These are phyloP conservation scores for Barnettozyma sp. DNA, from an alignment of 805 yeast species.

Conservation along the genomic window DNA sequence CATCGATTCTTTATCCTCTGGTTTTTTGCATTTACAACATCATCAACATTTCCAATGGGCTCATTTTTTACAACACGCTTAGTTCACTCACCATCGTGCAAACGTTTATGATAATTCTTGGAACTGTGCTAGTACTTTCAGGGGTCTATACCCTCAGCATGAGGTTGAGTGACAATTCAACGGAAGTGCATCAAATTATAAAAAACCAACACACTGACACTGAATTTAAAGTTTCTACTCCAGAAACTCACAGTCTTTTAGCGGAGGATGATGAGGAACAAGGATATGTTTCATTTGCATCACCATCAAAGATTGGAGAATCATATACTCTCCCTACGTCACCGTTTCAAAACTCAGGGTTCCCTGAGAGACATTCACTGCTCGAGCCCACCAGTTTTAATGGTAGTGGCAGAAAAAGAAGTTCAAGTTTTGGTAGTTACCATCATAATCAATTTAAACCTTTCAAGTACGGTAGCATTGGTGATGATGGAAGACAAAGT, in stretches of 20 bases:
- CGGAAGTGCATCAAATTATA: no score
- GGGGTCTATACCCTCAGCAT: conserved; percentile 72
- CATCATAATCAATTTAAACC: conserved; percentile 6
- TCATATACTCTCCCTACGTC: conserved; percentile 11
- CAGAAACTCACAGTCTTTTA: conserved; percentile 11
- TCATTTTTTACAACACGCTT: conserved; percentile 30
- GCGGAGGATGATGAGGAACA: conserved; percentile 12
- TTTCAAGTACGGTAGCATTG: conserved; percentile 15
- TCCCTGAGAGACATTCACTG: not conserved
- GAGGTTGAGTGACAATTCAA: conserved; percentile 63
- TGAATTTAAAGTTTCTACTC: conserved; percentile 1
- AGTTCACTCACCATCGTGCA: not conserved
- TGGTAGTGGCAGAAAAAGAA: not conserved
- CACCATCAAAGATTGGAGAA: conserved; percentile 25
- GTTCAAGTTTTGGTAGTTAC: conserved; percentile 3
- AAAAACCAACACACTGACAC: not conserved
- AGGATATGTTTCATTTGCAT: conserved; percentile 35
- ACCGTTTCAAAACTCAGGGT: conserved; percentile 3
- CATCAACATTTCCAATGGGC: conserved; percentile 34
- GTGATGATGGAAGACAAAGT: conserved; percentile 8
- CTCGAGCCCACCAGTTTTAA: no score
- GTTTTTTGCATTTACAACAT: conserved; percentile 80
- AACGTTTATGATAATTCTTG: conserved; percentile 27
- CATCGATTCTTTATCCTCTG: conserved; percentile 76
- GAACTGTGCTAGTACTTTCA: conserved; percentile 63